These are phyloP conservation scores for Basipetospora chlamydospora DNA, from an alignment of 2,329 filamentous ascomycete genomes.

Conservation along the genomic window DNA sequence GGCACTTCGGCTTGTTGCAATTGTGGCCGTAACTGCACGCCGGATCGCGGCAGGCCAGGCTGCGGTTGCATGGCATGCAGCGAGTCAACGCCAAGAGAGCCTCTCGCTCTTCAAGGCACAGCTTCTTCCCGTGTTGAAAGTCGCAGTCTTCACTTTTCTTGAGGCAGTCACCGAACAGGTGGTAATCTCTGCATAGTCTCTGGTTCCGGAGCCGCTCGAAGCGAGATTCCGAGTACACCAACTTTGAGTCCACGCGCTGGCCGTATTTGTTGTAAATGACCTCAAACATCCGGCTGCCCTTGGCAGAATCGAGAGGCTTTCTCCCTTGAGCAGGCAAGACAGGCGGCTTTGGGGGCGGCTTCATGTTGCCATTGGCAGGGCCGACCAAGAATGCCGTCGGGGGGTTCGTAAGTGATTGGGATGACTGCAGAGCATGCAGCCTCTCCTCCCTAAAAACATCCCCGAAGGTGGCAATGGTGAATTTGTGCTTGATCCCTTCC, in stretches of 20 bases:
- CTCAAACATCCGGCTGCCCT: not conserved
- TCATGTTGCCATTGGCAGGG: slow-evolving; percentile 9
- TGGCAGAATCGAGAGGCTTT: not conserved
- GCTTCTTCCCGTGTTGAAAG: slow-evolving; percentile 13
- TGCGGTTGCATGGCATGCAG: slow-evolving; percentile 13
- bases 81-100: slow-evolving; percentile 18
- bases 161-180: slow-evolving; percentile 15
- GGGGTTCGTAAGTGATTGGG: slow-evolving; percentile 7
- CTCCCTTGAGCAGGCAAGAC: not conserved
- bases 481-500: slow-evolving; percentile 15
- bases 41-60: slow-evolving; percentile 13
- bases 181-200: slow-evolving; percentile 19
- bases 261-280: slow-evolving; percentile 13
- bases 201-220: slow-evolving; percentile 13
- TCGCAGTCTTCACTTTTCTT: slow-evolving; percentile 10
- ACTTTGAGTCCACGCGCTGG: slow-evolving; percentile 14
- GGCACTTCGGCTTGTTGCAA: slow-evolving; percentile 10
- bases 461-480: slow-evolving; percentile 12
- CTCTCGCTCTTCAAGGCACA: slow-evolving; percentile 11
- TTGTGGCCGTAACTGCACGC: slow-evolving; percentile 12
- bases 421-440: slow-evolving; percentile 11
- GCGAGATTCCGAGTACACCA: slow-evolving; percentile 10
- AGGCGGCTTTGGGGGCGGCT: not conserved
- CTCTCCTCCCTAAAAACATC: slow-evolving; percentile 14
- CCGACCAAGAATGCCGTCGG: slow-evolving; percentile 10